Percentiles rank a stretch among this genome's conserved stretches.
Evolutionary conservation across 1,284 basidiomycete species (phyloP).

Genomic region (Pseudozyma sp.): DNA sequence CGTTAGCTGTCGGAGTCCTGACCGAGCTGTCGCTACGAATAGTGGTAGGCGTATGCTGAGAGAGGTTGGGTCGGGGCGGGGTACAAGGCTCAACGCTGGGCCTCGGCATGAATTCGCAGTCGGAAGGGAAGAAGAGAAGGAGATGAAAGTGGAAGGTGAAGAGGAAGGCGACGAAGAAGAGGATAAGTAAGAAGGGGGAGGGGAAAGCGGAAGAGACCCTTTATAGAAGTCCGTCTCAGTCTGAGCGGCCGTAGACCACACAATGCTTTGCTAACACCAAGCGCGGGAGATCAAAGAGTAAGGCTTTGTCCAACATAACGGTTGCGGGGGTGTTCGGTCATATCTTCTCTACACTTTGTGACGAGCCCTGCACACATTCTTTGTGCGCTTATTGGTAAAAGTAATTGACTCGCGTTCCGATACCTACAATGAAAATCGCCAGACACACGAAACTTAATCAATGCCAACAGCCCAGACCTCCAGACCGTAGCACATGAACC

Average conservation of each 20-base stretch:
- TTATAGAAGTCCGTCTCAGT: background rate
- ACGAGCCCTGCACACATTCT: too few species aligned
- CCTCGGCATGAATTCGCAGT: background rate
- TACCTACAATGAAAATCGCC: background rate
- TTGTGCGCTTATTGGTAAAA: background rate
- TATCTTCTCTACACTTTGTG: too few species aligned
- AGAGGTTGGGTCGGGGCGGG: too few species aligned
- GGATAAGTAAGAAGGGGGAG: background rate
- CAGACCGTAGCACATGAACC: conserved; percentile 84
- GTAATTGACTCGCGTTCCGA: background rate
- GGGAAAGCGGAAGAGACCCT: background rate
- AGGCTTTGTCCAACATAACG: too few species aligned
- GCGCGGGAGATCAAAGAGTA: too few species aligned
- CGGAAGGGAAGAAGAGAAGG: background rate
- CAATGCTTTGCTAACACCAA: background rate
- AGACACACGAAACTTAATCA: conserved; percentile 50
- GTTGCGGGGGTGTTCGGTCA: too few species aligned
- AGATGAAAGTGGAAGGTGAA: background rate
- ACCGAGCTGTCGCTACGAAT: too few species aligned
- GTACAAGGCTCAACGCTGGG: too few species aligned
- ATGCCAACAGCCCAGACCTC: conserved; percentile 82
- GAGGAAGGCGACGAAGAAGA: background rate
- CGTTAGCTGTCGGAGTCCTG: too few species aligned
- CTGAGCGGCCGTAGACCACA: background rate
- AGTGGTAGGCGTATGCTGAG: too few species aligned